A percentile compares a stretch with the other conserved stretches of the same genome.
These are phyloP conservation scores for Macrophomina tecta DNA, from an alignment of 2,329 filamentous ascomycete species.

Conservation along the genomic window DNA sequence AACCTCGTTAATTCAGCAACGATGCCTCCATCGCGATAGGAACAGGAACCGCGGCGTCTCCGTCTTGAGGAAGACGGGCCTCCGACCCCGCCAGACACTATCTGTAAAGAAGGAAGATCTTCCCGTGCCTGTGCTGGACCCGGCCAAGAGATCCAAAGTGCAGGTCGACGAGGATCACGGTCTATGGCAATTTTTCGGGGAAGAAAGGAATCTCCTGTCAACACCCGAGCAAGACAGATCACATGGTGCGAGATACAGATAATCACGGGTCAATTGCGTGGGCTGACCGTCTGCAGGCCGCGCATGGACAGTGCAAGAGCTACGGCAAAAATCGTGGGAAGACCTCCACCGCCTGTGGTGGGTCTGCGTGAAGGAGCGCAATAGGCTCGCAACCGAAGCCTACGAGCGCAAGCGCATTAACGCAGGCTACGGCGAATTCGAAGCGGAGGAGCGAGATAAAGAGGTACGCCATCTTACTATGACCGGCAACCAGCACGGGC, in stretches of 20 bases:
- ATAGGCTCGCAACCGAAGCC: conserved; percentile 80
- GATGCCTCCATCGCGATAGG: conserved; percentile 53
- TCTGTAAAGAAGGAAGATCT: conserved; percentile 74
- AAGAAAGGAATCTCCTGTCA: conserved; percentile 69
- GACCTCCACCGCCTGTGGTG: conserved; percentile 94
- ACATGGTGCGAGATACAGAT: conserved; percentile 61
- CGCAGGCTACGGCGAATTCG: conserved; percentile 75
- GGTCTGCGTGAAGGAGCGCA: conserved; percentile 89
- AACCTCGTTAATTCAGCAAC: conserved; percentile 59
- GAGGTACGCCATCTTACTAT: conserved; percentile 62
- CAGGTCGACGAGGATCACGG: conserved; percentile 69
- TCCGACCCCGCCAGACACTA: conserved; percentile 68
- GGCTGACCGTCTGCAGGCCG: conserved; percentile 59
- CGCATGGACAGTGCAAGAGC: conserved; percentile 82
- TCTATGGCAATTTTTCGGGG: conserved; percentile 89
- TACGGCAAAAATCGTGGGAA: conserved; percentile 89
- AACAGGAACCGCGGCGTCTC: conserved; percentile 84
- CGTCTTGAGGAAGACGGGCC: conserved; percentile 75
- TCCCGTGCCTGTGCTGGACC: conserved; percentile 71
- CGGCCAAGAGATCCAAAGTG: conserved; percentile 61
- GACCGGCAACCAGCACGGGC: not conserved
- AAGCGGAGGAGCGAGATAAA: conserved; percentile 67
- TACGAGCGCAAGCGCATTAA: conserved; percentile 71
- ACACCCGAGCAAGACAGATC: conserved; percentile 72
- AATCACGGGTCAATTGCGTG: not conserved